A percentile compares a stretch with the other conserved stretches of the same genome.
phyloP scores from a whole-genome alignment of 176 grass and related monocot genomes.

The Typha latifolia region DNA sequence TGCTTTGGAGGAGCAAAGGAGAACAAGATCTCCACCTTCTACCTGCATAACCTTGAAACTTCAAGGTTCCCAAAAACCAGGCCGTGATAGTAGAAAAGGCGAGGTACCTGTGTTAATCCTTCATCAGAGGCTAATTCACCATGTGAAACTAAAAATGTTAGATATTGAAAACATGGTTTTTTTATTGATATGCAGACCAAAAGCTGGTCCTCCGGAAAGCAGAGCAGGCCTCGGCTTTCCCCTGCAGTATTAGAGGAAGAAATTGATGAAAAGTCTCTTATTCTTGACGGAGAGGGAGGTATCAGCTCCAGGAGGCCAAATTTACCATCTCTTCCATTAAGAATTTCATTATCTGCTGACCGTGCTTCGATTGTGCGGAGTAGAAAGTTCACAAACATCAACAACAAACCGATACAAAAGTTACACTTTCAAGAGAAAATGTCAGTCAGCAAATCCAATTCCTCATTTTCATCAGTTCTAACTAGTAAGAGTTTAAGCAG shows the following conservation, averaged over 20 bases:
- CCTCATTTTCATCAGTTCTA: constrained; percentile 22
- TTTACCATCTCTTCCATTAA: constrained; percentile 45
- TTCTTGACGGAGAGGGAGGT: constrained; percentile 32
- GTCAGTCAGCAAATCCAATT: constrained; percentile 13
- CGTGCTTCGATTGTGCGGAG: constrained; percentile 23
- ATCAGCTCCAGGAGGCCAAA: constrained; percentile 33
- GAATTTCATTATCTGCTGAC: constrained; percentile 50
- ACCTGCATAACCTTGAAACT: constrained; percentile 22
- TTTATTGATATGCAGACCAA: constrained; percentile 23
- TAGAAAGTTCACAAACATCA: constrained; percentile 24
- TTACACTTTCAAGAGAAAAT: constrained; percentile 25
- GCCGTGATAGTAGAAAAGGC: constrained; percentile 19
- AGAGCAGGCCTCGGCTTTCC: constrained; percentile 45
- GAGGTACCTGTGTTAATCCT: constrained; percentile 35
- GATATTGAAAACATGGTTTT: not conserved
- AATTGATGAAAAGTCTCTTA: constrained; percentile 35
- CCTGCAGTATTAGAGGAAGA: constrained; percentile 35
- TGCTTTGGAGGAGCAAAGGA: constrained; percentile 32
- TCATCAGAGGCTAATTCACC: not conserved
- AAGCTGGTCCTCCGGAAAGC: constrained; percentile 57
- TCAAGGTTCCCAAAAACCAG: constrained; percentile 35
- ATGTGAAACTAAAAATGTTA: too few species aligned
- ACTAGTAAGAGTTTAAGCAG: constrained; percentile 38
- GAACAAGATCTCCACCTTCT: constrained; percentile 39
- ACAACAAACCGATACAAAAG: constrained; percentile 32